Evolutionary conservation across 2,329 filamentous ascomycete species (phyloP).

Genomic region (Aspergillus sp.): DNA sequence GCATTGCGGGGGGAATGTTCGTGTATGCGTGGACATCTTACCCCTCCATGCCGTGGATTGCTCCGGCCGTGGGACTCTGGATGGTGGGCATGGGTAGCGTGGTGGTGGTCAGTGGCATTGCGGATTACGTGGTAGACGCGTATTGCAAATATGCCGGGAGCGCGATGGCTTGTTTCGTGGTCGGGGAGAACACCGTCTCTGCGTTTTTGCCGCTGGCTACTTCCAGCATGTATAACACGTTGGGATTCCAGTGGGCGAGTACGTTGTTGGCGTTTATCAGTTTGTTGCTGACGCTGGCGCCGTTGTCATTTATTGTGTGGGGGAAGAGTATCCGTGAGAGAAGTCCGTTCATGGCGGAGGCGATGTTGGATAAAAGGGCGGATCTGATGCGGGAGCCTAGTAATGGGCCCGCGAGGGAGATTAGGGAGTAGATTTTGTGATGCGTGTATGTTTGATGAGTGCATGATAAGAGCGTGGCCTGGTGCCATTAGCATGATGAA

Average conservation of each 20-base stretch:
- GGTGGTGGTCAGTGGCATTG: conserved; percentile 48
- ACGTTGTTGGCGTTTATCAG: conserved; percentile 44
- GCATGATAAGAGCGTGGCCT: too few relatives aligned
- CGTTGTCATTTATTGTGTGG: conserved; percentile 21
- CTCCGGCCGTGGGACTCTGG: conserved; percentile 34
- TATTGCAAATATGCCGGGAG: conserved; percentile 53
- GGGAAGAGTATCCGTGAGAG: conserved; percentile 9
- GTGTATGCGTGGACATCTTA: conserved; percentile 41
- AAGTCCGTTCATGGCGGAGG: conserved; percentile 9
- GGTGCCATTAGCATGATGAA: too few relatives aligned
- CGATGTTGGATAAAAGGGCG: conserved; percentile 9
- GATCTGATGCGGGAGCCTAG: background rate
- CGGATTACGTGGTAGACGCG: conserved; percentile 53
- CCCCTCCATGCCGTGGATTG: conserved; percentile 37
- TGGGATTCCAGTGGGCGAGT: conserved; percentile 45
- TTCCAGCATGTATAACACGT: conserved; percentile 36
- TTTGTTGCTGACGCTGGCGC: conserved; percentile 35
- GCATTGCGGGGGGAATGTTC: conserved; percentile 41
- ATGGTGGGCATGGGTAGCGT: conserved; percentile 46
- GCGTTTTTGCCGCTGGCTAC: conserved; percentile 47
- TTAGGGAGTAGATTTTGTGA: background rate
- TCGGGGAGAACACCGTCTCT: conserved; percentile 47
- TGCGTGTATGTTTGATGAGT: too few relatives aligned
- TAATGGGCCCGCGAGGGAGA: background rate
- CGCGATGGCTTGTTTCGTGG: conserved; percentile 49